Evolutionary conservation across 2,329 filamentous ascomycete species (phyloP).

Genomic region (Gnomoniopsis sp.): DNA sequence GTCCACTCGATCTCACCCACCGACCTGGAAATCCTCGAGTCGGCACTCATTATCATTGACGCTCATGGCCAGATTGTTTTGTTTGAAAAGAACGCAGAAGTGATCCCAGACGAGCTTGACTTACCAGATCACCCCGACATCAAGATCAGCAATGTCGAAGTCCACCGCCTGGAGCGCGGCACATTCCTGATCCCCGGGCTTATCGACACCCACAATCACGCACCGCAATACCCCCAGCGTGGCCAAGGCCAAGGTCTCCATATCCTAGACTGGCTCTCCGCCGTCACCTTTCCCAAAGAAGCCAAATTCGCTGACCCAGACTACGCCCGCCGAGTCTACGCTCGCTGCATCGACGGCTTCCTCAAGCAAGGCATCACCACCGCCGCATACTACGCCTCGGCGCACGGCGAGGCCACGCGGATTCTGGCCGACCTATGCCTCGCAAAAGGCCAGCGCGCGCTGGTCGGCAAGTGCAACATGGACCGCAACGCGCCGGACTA

Average conservation of each 20-base stretch:
- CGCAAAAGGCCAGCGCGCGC: constrained; percentile 52
- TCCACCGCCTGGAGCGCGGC: constrained; percentile 33
- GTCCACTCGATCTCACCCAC: constrained; percentile 10
- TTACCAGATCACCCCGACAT: constrained; percentile 17
- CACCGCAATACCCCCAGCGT: constrained; percentile 52
- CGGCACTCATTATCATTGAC: constrained; percentile 19
- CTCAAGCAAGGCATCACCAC: constrained; percentile 61
- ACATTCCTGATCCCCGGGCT: constrained; percentile 58
- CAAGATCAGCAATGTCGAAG: constrained; percentile 14
- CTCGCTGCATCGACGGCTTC: constrained; percentile 51
- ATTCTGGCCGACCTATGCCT: constrained; percentile 54
- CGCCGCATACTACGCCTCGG: constrained; percentile 57
- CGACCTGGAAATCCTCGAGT: constrained; percentile 12
- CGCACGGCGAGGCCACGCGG: constrained; percentile 53
- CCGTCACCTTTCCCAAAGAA: constrained; percentile 64
- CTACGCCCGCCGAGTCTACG: constrained; percentile 52
- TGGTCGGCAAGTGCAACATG: constrained; percentile 64
- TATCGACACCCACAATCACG: constrained; percentile 67
- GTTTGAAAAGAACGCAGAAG: constrained; percentile 21
- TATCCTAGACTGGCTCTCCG: constrained; percentile 60
- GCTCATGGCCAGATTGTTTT: constrained; percentile 25
- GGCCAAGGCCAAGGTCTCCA: constrained; percentile 48
- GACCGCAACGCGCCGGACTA: constrained; percentile 53
- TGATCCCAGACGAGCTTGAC: background rate
- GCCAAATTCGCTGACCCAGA: constrained; percentile 52